Conservation (phyloP, 331 rosid species). For the Dryas integrifolia region DNA sequence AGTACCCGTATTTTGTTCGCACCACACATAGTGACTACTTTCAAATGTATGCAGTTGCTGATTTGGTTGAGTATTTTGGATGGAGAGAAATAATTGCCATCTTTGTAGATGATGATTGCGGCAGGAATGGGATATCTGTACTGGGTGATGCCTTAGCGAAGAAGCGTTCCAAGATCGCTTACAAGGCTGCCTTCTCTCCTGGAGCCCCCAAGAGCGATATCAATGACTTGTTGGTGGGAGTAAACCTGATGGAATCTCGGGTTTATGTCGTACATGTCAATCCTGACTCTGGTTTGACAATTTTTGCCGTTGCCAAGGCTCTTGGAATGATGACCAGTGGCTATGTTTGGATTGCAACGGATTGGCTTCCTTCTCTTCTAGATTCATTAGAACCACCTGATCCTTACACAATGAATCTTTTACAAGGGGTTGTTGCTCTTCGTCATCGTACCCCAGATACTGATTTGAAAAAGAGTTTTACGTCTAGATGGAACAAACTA, state of each 20-base stretch:
- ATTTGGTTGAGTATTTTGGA: slow-evolving; percentile 43
- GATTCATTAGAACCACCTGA: slow-evolving; percentile 45
- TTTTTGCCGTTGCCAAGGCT: slow-evolving; percentile 55
- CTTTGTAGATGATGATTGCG: slow-evolving; percentile 78
- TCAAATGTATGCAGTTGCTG: slow-evolving; percentile 77
- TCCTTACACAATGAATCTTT: slow-evolving; percentile 41
- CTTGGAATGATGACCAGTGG: slow-evolving; percentile 57
- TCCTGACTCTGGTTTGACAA: slow-evolving; percentile 67
- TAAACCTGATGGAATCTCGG: slow-evolving; percentile 84
- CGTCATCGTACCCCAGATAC: slow-evolving; percentile 70
- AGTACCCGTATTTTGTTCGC: slow-evolving; percentile 73
- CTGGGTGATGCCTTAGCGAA: slow-evolving; percentile 64
- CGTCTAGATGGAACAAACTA: slow-evolving; percentile 39
- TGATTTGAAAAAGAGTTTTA: slow-evolving; percentile 46
- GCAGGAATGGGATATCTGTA: slow-evolving; percentile 68
- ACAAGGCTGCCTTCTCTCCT: slow-evolving; percentile 70
- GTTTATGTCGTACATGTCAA: slow-evolving; percentile 77
- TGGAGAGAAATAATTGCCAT: slow-evolving; percentile 88
- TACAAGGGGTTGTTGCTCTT: slow-evolving; percentile 84
- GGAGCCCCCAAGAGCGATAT: slow-evolving; percentile 37
- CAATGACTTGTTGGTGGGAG: slow-evolving; percentile 44
- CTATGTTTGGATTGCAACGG: slow-evolving; percentile 89
- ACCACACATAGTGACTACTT: slow-evolving; percentile 72
- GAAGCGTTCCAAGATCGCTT: slow-evolving; percentile 68
- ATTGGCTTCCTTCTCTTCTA: slow-evolving; percentile 82